Conservation (phyloP, 768 basidiomycete genomes). For the Amyloporia xantha region DNA sequence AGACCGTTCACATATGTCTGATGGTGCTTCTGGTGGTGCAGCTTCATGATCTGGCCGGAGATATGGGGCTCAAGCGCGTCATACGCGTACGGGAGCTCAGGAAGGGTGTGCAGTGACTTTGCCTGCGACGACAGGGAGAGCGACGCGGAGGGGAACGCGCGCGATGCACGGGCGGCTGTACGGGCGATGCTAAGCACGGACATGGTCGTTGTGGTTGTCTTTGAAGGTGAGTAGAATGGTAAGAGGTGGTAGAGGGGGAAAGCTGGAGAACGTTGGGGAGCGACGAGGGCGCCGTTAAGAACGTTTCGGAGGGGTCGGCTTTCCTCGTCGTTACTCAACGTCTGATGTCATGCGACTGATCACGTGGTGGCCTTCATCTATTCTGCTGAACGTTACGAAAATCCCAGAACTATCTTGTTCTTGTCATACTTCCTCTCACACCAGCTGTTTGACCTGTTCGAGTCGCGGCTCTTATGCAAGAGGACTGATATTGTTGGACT, state of each 20-base stretch:
- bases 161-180: constrained; percentile 22
- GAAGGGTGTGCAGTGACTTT: constrained; percentile 63
- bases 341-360: not conserved
- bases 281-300: not conserved
- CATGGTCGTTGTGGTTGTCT: constrained; percentile 5
- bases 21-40: constrained; percentile 91
- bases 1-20: constrained; percentile 92
- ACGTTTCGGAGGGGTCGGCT: not conserved
- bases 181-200: constrained; percentile 15
- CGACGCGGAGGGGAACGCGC: constrained; percentile 36
- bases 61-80: constrained; percentile 92
- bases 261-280: not conserved
- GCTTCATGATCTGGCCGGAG: constrained; percentile 85
- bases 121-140: constrained; percentile 32
- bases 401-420: too few relatives aligned
- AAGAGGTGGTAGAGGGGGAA: not conserved
- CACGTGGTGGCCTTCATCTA: not conserved
- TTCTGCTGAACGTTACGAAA: not conserved
- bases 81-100: constrained; percentile 73
- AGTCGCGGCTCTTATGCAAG: too few relatives aligned
- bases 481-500: too few relatives aligned
- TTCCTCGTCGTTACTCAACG: not conserved
- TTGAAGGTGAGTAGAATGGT: not conserved
- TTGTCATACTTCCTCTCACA: too few relatives aligned
- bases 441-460: too few relatives aligned